Percentiles rank a stretch among this genome's conserved stretches.
phyloP scores from a whole-genome alignment of 225 moss, liverwort and hornwort species.

The Thuidium tamariscinum region DNA sequence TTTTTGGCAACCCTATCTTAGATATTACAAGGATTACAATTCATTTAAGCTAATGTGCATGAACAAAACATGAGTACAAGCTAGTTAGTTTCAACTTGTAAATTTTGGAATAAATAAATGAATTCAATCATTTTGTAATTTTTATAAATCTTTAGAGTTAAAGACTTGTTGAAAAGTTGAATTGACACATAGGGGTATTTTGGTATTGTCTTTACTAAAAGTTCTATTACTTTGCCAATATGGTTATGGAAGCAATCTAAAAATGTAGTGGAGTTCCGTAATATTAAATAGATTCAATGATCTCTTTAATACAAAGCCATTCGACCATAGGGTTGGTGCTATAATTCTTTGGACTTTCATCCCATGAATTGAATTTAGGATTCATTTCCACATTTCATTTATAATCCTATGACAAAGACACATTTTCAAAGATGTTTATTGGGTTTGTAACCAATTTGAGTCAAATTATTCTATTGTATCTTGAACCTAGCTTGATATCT shows the following conservation, averaged over 20 bases:
- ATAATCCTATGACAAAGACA: fast-evolving
- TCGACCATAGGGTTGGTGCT: not conserved
- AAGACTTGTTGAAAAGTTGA: not conserved
- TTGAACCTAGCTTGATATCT: fast-evolving
- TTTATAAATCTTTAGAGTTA: not conserved
- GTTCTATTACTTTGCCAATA: too few relatives aligned
- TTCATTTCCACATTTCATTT: not conserved
- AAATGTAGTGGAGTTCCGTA: fast-evolving
- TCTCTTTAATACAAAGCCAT: fast-evolving
- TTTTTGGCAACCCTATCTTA: fast-evolving
- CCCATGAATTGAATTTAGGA: not conserved
- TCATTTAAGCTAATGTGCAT: not conserved
- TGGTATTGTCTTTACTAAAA: too few relatives aligned
- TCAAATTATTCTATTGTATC: not conserved
- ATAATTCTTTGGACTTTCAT: not conserved
- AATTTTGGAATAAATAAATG: not conserved
- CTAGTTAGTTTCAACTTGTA: not conserved
- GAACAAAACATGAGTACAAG: not conserved
- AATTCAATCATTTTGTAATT: not conserved
- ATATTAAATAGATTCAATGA: not conserved
- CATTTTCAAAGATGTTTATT: not conserved
- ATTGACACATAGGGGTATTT: too few relatives aligned
- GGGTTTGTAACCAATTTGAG: fast-evolving
- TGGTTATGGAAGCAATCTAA: too few relatives aligned
- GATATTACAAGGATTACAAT: not conserved